phyloP scores from a whole-genome alignment of 768 basidiomycete genomes.

The Amanita pseudoporphyria region DNA sequence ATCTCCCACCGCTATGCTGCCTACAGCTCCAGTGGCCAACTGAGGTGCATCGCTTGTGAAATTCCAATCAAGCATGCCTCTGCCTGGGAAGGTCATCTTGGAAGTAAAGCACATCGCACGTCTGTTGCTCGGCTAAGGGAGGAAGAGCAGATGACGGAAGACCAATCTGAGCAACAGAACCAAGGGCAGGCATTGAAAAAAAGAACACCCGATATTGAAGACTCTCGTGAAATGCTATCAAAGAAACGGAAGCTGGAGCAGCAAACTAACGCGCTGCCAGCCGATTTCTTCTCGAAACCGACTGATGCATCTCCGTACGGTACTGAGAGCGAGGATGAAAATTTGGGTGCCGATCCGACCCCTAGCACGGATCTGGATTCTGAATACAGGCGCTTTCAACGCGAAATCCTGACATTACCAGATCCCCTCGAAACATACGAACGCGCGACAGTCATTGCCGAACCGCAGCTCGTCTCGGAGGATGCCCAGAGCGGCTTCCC shows the following conservation, averaged over 20 bases:
- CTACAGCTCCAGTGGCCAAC: constrained; percentile 55
- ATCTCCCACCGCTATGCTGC: constrained; percentile 66
- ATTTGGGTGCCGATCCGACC: constrained; percentile 10
- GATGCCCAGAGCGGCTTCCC: constrained; percentile 35
- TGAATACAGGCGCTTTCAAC: constrained; percentile 50
- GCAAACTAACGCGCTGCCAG: constrained; percentile 33
- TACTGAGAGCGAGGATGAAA: constrained; percentile 21
- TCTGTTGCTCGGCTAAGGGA: constrained; percentile 51
- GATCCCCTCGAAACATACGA: constrained; percentile 45
- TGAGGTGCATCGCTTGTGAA: constrained; percentile 61
- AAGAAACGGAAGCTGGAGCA: constrained; percentile 10
- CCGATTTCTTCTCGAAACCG: constrained; percentile 76
- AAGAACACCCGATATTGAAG: constrained; percentile 18
- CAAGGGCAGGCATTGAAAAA: constrained; percentile 17
- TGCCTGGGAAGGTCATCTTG: constrained; percentile 84
- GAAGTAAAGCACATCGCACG: constrained; percentile 69
- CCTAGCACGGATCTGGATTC: constrained; percentile 59
- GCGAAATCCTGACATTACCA: constrained; percentile 41
- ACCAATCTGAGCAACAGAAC: constrained; percentile 27
- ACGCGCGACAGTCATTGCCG: constrained; percentile 61
- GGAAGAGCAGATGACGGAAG: constrained; percentile 31
- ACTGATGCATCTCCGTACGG: constrained; percentile 36
- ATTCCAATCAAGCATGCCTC: constrained; percentile 61
- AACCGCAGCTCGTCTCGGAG: constrained; percentile 47
- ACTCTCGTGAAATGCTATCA: constrained; percentile 8